A percentile compares a stretch with the other conserved stretches of the same genome.
Evolutionary conservation across 192 early-diverging fungal genomes (phyloP).

Genomic region (Paraglomus brasilianum): DNA sequence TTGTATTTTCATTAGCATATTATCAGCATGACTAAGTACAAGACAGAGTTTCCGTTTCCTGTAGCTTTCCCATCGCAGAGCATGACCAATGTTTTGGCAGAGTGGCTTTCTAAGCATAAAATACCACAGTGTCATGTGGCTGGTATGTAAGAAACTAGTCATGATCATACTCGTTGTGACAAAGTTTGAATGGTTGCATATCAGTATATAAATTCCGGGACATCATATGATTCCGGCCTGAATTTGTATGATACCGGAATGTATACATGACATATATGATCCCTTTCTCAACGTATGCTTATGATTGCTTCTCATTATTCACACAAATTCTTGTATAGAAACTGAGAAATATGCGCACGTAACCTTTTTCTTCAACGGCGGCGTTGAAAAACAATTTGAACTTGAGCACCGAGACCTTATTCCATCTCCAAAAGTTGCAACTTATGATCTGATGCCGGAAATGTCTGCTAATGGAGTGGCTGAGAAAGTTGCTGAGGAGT

Average conservation of each 20-base stretch:
- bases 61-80: constrained; percentile 93
- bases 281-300: not conserved
- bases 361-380: constrained; percentile 99
- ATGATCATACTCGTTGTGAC: too few species aligned
- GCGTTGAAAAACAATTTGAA: constrained; percentile 87
- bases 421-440: constrained; percentile 91
- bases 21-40: constrained; percentile 97
- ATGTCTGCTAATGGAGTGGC: constrained; percentile 92
- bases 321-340: constrained; percentile 48
- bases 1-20: constrained; percentile 56
- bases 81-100: constrained; percentile 97
- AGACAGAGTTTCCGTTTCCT: constrained; percentile 94
- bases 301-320: not conserved
- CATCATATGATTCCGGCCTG: too few species aligned
- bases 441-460: constrained; percentile 94
- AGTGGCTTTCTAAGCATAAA: constrained; percentile 89
- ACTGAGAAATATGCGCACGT: constrained; percentile 99
- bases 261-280: too few species aligned
- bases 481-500: constrained; percentile 83
- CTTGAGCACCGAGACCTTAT: constrained; percentile 90
- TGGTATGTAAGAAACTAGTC: too few species aligned
- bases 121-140: constrained; percentile 94
- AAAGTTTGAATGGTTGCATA: too few species aligned
- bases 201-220: too few species aligned
- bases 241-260: too few species aligned